A percentile compares a stretch with the other conserved stretches of the same genome.
These are phyloP conservation scores for Micractinium sp. DNA, from an alignment of 139 green algal genomes.

Conservation along the genomic window DNA sequence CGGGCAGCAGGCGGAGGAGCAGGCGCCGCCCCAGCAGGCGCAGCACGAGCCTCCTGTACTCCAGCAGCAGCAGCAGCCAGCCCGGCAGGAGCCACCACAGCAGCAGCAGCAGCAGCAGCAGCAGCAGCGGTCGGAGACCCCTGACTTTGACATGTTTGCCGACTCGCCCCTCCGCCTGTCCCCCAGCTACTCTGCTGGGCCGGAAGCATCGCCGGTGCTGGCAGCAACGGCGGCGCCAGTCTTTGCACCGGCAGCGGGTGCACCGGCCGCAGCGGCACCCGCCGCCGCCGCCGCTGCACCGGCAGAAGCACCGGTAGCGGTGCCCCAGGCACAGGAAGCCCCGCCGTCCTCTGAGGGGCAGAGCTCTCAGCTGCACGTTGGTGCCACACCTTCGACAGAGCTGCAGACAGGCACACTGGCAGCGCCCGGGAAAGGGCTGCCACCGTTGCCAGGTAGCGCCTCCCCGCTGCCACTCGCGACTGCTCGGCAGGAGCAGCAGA, in stretches of 20 bases:
- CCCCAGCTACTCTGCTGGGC: too few species aligned
- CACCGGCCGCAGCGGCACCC: too few species aligned
- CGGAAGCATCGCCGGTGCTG: too few species aligned
- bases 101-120: not conserved
- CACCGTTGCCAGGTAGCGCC: not conserved
- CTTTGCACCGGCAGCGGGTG: too few species aligned
- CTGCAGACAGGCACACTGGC: not conserved
- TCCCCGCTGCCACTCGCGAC: not conserved
- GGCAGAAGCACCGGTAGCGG: too few species aligned
- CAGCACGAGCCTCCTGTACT: not conserved
- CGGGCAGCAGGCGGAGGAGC: not conserved
- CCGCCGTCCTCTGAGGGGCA: too few species aligned
- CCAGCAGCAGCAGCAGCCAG: not conserved
- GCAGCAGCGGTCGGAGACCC: not conserved
- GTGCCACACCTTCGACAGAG: not conserved
- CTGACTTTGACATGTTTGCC: too few species aligned
- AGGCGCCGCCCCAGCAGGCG: not conserved
- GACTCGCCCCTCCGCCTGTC: too few species aligned
- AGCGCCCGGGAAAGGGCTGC: not conserved
- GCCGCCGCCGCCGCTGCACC: too few species aligned
- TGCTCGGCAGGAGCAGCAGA: not conserved
- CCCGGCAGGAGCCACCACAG: not conserved
- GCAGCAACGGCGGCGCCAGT: too few species aligned
- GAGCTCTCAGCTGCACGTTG: not conserved
- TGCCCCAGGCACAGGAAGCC: too few species aligned